Evolutionary conservation across 2,329 filamentous ascomycete species (phyloP), one percentile per base, ranked within the genome.

Genomic region (Colletotrichum australisinense): DNA sequence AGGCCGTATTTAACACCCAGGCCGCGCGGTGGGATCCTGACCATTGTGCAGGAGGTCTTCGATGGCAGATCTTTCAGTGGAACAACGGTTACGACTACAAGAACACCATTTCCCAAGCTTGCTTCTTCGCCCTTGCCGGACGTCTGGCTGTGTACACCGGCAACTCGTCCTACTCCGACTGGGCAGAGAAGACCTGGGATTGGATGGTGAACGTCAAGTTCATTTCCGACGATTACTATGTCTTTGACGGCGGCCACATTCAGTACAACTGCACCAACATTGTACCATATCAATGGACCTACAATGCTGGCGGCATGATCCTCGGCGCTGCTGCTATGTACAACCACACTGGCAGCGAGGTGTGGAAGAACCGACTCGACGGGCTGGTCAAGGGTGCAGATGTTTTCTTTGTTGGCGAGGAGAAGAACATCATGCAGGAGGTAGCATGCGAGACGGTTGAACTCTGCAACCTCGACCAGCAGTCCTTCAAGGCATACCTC

Each of bases 1-100:
- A 95, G 80, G 93, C 92, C 63, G 93, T 95, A 35, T 97, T 97
- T 85, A 94, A 97, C 80, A 92, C 91, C 2, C 94, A 96, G 78
- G 91, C 90, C 2, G 85, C 86, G 32, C 90, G 94, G 49, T 97
- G 94, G 94, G 93, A 95, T 75, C 85, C 81, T 1, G 82, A 86
- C 1, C 84, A 89, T 64, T 97, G 94, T 77, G 87, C 86, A n/a
- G 94, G 94, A 53, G 95, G 94, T 6, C 81, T 97, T 63, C 89
- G 93, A 74, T 96, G 94, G 94, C 95, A 97, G 83, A 95, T 97
- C 60, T 96, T 93, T 80, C 87, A 89, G 1, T 95, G 94, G 86
- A 97, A 97, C 79, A 91, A 89, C 53, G 95, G 95, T 16, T 97
- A 92, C 82, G 88, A 93, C 77, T 95, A 96, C 87, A 97, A 92